Conservation (phyloP, 495 filamentous ascomycete genomes). For the Podospora australis region DNA sequence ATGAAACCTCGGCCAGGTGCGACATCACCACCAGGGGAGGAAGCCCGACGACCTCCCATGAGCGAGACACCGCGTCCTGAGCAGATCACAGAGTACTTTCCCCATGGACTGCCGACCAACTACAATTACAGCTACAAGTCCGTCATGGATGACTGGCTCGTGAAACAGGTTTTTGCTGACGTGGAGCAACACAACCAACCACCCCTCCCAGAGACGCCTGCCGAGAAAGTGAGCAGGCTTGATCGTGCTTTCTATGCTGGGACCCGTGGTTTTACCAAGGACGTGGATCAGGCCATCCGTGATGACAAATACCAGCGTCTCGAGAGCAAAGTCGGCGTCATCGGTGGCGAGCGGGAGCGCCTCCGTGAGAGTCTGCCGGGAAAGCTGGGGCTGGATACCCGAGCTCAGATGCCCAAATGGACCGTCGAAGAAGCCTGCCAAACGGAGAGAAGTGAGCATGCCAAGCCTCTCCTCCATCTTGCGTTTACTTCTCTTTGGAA, state of each 20-base stretch:
- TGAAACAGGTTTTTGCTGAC: too few species aligned
- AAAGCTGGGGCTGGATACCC: conserved; percentile 11
- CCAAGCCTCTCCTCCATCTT: conserved; percentile 34
- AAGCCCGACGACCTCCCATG: too few species aligned
- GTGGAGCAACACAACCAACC: too few species aligned
- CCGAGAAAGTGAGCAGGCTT: too few species aligned
- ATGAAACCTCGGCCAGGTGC: too few species aligned
- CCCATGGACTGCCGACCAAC: conserved; percentile 11
- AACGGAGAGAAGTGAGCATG: conserved; percentile 26
- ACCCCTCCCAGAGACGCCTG: too few species aligned
- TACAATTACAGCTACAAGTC: conserved; percentile 8
- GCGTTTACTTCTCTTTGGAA: conserved; percentile 28
- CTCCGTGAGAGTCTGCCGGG: conserved; percentile 7
- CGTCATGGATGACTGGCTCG: conserved; percentile 8
- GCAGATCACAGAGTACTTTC: conserved; percentile 13
- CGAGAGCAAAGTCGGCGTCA: conserved; percentile 21
- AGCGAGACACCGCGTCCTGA: conserved; percentile 20
- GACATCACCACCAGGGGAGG: too few species aligned
- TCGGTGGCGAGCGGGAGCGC: conserved; percentile 23
- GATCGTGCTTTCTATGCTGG: conserved; percentile 30
- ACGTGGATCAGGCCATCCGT: conserved; percentile 12
- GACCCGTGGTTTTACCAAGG: conserved; percentile 19
- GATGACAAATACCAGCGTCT: conserved; percentile 18
- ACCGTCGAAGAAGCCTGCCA: conserved; percentile 26
- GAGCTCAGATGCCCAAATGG: conserved; percentile 6